Evolutionary conservation across 345 rosid species (phyloP).

Genomic region (Durio zibethinus): DNA sequence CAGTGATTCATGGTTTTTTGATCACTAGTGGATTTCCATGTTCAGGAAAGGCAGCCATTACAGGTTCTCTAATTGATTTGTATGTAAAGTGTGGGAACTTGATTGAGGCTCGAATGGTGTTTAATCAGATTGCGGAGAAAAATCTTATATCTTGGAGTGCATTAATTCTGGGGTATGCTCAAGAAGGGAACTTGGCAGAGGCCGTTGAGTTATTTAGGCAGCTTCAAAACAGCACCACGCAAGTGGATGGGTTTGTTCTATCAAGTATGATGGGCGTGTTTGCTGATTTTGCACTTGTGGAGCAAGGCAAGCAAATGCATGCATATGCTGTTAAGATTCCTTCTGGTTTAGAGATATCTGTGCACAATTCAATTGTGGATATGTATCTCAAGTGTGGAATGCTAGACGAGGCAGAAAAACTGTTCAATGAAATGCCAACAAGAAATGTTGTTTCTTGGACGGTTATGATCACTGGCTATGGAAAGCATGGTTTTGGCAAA

Average conservation of each 20-base stretch:
- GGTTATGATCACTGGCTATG: conserved; percentile 81
- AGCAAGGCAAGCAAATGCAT: conserved; percentile 87
- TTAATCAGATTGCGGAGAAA: conserved; percentile 52
- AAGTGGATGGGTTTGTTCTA: conserved; percentile 57
- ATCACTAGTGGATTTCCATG: conserved; percentile 55
- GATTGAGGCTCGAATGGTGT: conserved; percentile 52
- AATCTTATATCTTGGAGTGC: conserved; percentile 70
- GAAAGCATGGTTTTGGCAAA: conserved; percentile 79
- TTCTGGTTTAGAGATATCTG: conserved; percentile 61
- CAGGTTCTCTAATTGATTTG: conserved; percentile 69
- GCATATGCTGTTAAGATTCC: conserved; percentile 60
- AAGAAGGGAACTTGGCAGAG: conserved; percentile 55
- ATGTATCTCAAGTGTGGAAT: conserved; percentile 91
- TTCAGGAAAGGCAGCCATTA: conserved; percentile 35
- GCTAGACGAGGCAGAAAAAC: conserved; percentile 61
- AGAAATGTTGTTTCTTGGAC: conserved; percentile 90
- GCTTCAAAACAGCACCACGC: conserved; percentile 37
- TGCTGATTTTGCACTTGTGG: conserved; percentile 80
- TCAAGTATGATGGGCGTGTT: conserved; percentile 73
- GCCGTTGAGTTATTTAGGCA: conserved; percentile 67
- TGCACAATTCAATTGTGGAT: conserved; percentile 63
- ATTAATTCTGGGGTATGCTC: conserved; percentile 80
- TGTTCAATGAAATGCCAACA: conserved; percentile 49
- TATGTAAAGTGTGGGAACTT: conserved; percentile 69
- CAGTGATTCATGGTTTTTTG: conserved; percentile 60